A percentile compares a stretch with the other conserved stretches of the same genome.
Conservation (phyloP, 2,329 filamentous ascomycete species). For the Aspergillus quadricinctus region DNA sequence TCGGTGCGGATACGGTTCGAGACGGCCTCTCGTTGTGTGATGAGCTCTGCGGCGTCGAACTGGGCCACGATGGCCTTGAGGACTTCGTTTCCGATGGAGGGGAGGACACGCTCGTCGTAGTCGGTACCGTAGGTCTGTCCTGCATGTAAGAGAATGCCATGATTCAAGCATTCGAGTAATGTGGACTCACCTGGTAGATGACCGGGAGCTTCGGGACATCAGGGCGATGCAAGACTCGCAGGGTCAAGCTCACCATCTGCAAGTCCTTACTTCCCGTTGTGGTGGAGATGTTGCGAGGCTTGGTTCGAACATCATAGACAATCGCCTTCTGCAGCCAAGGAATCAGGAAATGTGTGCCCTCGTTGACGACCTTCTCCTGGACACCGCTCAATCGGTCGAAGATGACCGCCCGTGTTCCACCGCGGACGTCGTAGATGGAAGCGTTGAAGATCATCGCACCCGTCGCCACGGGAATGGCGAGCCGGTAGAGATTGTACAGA, state of each 20-base stretch:
- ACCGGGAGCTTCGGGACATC: slow-evolving; percentile 89
- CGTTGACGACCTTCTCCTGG: slow-evolving; percentile 85
- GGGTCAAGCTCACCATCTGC: slow-evolving; percentile 98
- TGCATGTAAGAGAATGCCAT: neutral
- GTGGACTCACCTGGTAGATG: slow-evolving; percentile 82
- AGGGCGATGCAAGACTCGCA: slow-evolving; percentile 90
- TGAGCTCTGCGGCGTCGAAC: slow-evolving; percentile 97
- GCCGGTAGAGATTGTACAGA: slow-evolving; percentile 33
- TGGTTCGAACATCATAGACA: slow-evolving; percentile 94
- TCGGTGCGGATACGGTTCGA: slow-evolving; percentile 90
- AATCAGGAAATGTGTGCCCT: slow-evolving; percentile 94
- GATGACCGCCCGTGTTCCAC: slow-evolving; percentile 91
- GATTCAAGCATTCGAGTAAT: neutral
- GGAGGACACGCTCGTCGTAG: slow-evolving; percentile 97
- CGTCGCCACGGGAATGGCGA: slow-evolving; percentile 68
- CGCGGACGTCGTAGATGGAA: slow-evolving; percentile 94
- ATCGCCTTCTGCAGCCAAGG: slow-evolving; percentile 95
- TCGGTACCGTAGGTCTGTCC: slow-evolving; percentile 87
- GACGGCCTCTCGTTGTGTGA: slow-evolving; percentile 97
- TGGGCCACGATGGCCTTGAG: slow-evolving; percentile 97
- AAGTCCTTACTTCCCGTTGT: slow-evolving; percentile 98
- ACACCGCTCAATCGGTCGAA: slow-evolving; percentile 93
- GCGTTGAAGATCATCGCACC: slow-evolving; percentile 66
- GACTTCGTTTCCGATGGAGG: slow-evolving; percentile 98
- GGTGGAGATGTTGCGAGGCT: slow-evolving; percentile 94